These are phyloP conservation scores for Trifolium dubium DNA, from an alignment of 306 rosid species.

Conservation along the genomic window DNA sequence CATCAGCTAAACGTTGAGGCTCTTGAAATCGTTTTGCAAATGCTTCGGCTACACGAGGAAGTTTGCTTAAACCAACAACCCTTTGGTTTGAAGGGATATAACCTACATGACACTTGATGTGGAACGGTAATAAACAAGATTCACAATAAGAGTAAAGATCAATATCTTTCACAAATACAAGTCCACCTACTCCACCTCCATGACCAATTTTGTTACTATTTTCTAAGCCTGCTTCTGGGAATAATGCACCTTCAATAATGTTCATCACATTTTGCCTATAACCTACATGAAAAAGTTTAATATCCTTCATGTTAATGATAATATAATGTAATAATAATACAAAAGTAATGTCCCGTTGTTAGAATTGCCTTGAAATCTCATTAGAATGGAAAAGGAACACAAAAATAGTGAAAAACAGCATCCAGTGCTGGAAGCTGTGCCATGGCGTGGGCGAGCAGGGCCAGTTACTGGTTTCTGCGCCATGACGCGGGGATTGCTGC, in stretches of 20 bases:
- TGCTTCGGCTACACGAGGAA: conserved; percentile 68
- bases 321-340: too few relatives aligned
- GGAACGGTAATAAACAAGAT: conserved; percentile 90
- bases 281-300: conserved; percentile 52
- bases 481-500: too few relatives aligned
- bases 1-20: conserved; percentile 57
- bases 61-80: conserved; percentile 44
- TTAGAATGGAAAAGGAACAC: too few relatives aligned
- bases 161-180: conserved; percentile 84
- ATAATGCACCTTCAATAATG: conserved; percentile 82
- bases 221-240: conserved; percentile 83
- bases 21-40: conserved; percentile 49
- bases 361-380: too few relatives aligned
- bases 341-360: not conserved
- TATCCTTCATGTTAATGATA: too few relatives aligned
- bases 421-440: too few relatives aligned
- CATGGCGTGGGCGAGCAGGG: too few relatives aligned
- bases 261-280: conserved; percentile 73
- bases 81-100: conserved; percentile 80
- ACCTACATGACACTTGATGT: conserved; percentile 83
- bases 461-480: too few relatives aligned
- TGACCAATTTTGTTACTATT: conserved; percentile 59
- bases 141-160: conserved; percentile 85
- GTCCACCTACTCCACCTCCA: conserved; percentile 96
- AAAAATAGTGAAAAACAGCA: too few relatives aligned